These are phyloP conservation scores for Meira miltonrushii DNA, from an alignment of 1,284 basidiomycete genomes.

Conservation along the genomic window DNA sequence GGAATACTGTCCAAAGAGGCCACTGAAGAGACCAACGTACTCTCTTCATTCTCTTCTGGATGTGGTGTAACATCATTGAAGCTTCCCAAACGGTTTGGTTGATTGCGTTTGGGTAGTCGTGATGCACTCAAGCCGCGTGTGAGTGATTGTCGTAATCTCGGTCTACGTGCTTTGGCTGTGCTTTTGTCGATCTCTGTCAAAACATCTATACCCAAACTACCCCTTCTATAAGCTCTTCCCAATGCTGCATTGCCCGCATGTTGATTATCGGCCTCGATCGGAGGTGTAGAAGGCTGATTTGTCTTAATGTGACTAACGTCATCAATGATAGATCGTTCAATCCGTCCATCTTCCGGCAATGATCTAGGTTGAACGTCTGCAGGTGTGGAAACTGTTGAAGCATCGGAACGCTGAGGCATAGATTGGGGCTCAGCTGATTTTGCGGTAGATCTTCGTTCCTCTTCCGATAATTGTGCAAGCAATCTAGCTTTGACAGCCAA, in stretches of 20 bases:
- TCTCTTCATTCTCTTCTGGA: neutral
- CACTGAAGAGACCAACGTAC: neutral
- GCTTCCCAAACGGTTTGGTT: neutral
- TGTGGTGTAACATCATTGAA: neutral
- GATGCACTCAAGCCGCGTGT: neutral
- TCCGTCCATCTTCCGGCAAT: constrained; percentile 21
- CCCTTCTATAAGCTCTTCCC: constrained; percentile 1
- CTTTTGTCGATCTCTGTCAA: constrained; percentile 28
- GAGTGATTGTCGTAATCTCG: constrained; percentile 16
- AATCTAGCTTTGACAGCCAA: neutral
- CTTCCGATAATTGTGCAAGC: neutral
- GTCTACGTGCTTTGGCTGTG: constrained; percentile 17
- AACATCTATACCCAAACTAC: constrained; percentile 31
- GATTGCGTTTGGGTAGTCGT: neutral
- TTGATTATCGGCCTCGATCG: neutral
- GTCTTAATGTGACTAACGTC: neutral
- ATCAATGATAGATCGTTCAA: neutral
- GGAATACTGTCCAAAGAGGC: neutral
- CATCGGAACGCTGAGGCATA: neutral
- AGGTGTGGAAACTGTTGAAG: neutral
- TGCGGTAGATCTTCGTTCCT: neutral
- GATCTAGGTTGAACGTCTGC: constrained; percentile 22
- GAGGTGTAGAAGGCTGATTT: neutral
- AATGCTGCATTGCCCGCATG: neutral
- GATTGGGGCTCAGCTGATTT: neutral